phyloP scores from a whole-genome alignment of 768 basidiomycete genomes.

The Mycena metata region DNA sequence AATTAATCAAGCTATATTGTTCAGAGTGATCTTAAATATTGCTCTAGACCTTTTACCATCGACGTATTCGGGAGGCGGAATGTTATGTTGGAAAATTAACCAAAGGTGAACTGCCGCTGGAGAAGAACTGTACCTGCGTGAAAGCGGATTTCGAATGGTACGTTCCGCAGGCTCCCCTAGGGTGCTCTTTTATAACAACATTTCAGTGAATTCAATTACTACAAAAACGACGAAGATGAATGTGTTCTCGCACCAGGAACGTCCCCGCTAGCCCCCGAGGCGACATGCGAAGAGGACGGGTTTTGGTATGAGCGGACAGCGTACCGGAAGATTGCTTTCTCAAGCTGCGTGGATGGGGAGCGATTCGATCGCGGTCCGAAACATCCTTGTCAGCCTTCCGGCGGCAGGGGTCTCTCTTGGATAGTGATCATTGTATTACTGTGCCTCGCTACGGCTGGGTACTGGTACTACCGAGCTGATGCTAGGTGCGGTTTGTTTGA shows the following conservation, averaged over 20 bases:
- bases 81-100: constrained; percentile 85
- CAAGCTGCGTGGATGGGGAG: constrained; percentile 84
- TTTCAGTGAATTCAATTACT: constrained; percentile 92
- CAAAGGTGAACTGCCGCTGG: constrained; percentile 65
- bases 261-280: constrained; percentile 70
- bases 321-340: constrained; percentile 92
- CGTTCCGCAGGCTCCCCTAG: not conserved
- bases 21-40: not conserved
- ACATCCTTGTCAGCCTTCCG: constrained; percentile 79
- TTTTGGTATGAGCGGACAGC: constrained; percentile 91
- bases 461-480: not conserved
- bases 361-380: constrained; percentile 78
- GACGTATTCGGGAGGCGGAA: constrained; percentile 82
- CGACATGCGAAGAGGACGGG: constrained; percentile 66
- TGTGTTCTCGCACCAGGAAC: constrained; percentile 86
- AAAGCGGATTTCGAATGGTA: constrained; percentile 94
- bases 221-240: constrained; percentile 72
- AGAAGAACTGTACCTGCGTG: constrained; percentile 81
- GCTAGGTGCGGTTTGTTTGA: not conserved
- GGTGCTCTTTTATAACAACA: not conserved
- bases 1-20: constrained; percentile 5
- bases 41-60: constrained; percentile 86
- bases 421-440: constrained; percentile 66
- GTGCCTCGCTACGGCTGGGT: not conserved
- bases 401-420: constrained; percentile 88